A percentile compares a stretch with the other conserved stretches of the same genome.
These are phyloP conservation scores for Eutrema salsugineum DNA, from an alignment of 441 rosid genomes.

Conservation along the genomic window DNA sequence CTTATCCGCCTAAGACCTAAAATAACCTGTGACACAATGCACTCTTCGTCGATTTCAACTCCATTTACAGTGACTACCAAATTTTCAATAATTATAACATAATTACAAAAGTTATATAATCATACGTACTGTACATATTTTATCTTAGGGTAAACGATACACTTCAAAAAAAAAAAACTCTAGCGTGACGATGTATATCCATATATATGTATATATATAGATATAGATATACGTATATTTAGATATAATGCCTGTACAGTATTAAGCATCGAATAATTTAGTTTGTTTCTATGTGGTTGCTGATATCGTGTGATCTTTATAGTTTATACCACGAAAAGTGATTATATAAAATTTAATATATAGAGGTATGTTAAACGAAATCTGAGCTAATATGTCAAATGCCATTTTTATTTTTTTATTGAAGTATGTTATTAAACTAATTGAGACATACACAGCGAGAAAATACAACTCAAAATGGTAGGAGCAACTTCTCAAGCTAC, in stretches of 20 bases:
- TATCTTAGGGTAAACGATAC: neutral
- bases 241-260: neutral
- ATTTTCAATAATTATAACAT: neutral
- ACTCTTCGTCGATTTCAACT: constrained; percentile 19
- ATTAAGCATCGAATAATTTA: constrained; percentile 6
- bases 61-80: neutral
- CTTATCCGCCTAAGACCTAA: constrained; percentile 30
- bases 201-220: neutral
- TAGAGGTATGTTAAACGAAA: neutral
- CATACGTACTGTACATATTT: neutral
- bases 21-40: constrained; percentile 17
- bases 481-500: constrained; percentile 15
- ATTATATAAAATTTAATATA: neutral
- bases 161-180: neutral
- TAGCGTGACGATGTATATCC: neutral
- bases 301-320: constrained; percentile 14
- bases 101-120: neutral
- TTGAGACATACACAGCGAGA: constrained; percentile 1
- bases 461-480: constrained; percentile 17
- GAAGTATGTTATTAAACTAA: neutral
- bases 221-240: neutral
- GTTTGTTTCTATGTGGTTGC: neutral
- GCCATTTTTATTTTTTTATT: neutral
- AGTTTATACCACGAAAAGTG: neutral
- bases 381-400: neutral